Conservation (phyloP, 2,329 filamentous ascomycete species). For the Colletotrichum sp. region DNA sequence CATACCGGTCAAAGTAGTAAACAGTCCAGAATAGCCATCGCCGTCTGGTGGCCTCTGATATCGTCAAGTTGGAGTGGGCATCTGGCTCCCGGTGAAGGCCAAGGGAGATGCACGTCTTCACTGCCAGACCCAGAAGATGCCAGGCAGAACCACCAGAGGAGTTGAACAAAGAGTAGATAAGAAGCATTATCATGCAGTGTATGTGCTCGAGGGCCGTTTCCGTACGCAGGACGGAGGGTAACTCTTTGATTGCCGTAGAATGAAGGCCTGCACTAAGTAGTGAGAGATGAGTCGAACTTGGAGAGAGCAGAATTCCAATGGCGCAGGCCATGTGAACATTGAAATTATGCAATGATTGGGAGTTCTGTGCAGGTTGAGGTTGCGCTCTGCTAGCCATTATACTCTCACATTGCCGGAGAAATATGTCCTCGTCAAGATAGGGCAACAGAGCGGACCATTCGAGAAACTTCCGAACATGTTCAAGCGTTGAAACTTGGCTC, state of each 20-base stretch:
- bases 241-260: not conserved
- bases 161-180: constrained; percentile 4
- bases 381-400: not conserved
- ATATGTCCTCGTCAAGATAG: not conserved
- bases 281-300: not conserved
- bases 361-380: not conserved
- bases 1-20: constrained; percentile 10
- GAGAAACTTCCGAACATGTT: not conserved
- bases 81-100: not conserved
- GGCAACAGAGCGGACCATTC: not conserved
- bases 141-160: constrained; percentile 9
- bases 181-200: constrained; percentile 7
- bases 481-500: not conserved
- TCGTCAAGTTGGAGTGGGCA: not conserved
- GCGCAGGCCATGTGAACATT: constrained; percentile 6
- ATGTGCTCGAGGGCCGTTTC: not conserved
- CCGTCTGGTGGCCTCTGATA: not conserved
- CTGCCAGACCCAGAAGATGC: not conserved
- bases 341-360: not conserved
- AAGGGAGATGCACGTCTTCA: constrained; percentile 2
- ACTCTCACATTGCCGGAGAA: constrained; percentile 4
- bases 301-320: constrained; percentile 3
- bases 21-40: constrained; percentile 18
- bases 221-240: not conserved
- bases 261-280: not conserved